A percentile compares a stretch with the other conserved stretches of the same genome.
phyloP scores from a whole-genome alignment of 1,284 basidiomycete genomes.

The Trichosporon sp. region DNA sequence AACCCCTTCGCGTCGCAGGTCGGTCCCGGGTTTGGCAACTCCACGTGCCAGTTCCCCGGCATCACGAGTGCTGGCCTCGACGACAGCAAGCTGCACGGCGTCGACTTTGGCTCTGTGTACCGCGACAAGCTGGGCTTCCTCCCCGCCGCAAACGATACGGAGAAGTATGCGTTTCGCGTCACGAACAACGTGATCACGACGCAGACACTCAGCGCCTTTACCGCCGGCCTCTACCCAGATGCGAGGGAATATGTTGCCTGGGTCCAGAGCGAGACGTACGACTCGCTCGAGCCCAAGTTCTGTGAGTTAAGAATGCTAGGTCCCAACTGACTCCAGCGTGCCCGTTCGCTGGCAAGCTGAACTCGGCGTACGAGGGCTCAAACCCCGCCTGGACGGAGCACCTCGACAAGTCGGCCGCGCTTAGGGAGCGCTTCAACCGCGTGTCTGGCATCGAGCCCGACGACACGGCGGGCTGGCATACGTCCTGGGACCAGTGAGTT shows the following conservation, averaged over 20 bases:
- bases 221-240: conserved; percentile 31
- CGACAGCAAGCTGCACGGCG: conserved; percentile 31
- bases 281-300: conserved; percentile 37
- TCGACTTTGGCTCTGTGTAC: conserved; percentile 36
- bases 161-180: conserved; percentile 33
- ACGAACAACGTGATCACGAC: conserved; percentile 43
- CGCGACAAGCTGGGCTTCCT: conserved; percentile 34
- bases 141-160: conserved; percentile 23
- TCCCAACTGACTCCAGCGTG: conserved; percentile 19
- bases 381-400: conserved; percentile 29
- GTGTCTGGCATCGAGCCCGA: conserved; percentile 30
- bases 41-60: conserved; percentile 37
- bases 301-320: conserved; percentile 7
- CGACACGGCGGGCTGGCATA: conserved; percentile 33
- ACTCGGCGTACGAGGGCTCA: conserved; percentile 15
- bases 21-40: conserved; percentile 34
- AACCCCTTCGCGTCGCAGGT: conserved; percentile 35
- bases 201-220: conserved; percentile 35
- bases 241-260: conserved; percentile 26
- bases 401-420: conserved; percentile 21
- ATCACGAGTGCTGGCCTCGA: conserved; percentile 37
- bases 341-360: conserved; percentile 15
- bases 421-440: conserved; percentile 29
- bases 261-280: conserved; percentile 26
- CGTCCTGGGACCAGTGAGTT: conserved; percentile 39